Conservation (phyloP, 148 eudicot genomes). For the Chenopodium album region DNA sequence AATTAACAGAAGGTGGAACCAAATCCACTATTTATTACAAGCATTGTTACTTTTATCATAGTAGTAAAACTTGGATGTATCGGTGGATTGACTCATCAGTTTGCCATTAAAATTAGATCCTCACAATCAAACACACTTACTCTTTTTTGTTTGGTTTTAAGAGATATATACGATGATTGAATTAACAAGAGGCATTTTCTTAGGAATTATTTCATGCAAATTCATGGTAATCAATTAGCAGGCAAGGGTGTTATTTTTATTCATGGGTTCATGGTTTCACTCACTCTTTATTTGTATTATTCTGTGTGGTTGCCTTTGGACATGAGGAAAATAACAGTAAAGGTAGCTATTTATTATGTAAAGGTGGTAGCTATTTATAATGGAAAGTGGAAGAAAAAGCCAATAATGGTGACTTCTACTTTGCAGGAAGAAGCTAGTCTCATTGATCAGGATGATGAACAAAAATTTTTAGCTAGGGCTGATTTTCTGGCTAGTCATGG, state of each 20-base stretch:
- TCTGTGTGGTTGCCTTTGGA: background rate
- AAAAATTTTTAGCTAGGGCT: constrained; percentile 68
- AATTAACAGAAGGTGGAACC: background rate
- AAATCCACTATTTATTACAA: background rate
- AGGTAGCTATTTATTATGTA: background rate
- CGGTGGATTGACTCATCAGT: background rate
- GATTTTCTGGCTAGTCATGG: constrained; percentile 73
- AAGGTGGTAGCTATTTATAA: background rate
- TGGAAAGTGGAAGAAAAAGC: background rate
- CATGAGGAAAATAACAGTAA: background rate
- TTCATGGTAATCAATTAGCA: background rate
- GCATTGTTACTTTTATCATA: background rate
- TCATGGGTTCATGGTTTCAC: background rate
- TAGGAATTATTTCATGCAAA: too few relatives aligned
- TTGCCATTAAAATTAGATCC: background rate
- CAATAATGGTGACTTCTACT: background rate
- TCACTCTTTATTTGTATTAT: background rate
- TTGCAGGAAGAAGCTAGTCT: constrained; percentile 77
- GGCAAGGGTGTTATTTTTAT: background rate
- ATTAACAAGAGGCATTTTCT: too few relatives aligned
- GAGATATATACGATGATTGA: too few relatives aligned
- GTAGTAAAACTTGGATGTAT: background rate
- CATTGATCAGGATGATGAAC: constrained; percentile 71
- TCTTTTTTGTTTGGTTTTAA: background rate
- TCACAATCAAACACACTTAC: background rate